Conservation (phyloP, 805 yeast species). For the Millerozyma acaciae region DNA sequence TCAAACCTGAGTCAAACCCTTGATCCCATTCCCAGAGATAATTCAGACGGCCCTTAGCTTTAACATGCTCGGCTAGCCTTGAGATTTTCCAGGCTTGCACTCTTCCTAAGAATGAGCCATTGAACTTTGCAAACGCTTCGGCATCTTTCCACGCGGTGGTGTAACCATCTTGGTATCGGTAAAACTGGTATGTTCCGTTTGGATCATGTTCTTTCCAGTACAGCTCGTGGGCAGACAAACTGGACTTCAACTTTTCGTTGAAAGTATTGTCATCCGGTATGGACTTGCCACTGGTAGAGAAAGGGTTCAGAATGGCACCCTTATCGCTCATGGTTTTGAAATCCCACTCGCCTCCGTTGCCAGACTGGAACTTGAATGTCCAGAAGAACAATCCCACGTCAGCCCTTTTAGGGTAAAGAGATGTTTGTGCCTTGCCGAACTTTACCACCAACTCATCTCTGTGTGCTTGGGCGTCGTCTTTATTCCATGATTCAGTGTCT, state of each 20-base stretch:
- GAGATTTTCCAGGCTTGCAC: slow-evolving; percentile 61
- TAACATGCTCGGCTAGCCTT: slow-evolving; percentile 59
- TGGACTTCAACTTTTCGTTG: slow-evolving; percentile 35
- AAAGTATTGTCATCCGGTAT: slow-evolving; percentile 41
- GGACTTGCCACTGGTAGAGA: slow-evolving; percentile 16
- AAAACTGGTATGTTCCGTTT: slow-evolving; percentile 68
- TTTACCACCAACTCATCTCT: slow-evolving; percentile 55
- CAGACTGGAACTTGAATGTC: slow-evolving; percentile 83
- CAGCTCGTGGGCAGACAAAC: slow-evolving; percentile 44
- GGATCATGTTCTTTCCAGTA: slow-evolving; percentile 68
- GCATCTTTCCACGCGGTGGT: slow-evolving; percentile 73
- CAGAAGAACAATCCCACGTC: slow-evolving; percentile 79
- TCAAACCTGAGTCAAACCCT: slow-evolving; percentile 67
- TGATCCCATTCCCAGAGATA: slow-evolving; percentile 87
- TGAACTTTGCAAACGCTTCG: slow-evolving; percentile 59
- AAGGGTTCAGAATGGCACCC: slow-evolving; percentile 42
- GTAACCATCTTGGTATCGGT: slow-evolving; percentile 79
- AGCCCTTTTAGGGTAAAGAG: slow-evolving; percentile 49
- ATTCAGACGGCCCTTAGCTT: slow-evolving; percentile 50
- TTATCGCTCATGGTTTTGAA: slow-evolving; percentile 68
- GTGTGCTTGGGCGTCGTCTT: slow-evolving; percentile 32
- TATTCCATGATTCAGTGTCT: slow-evolving; percentile 72
- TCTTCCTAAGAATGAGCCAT: slow-evolving; percentile 74
- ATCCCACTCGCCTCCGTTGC: slow-evolving; percentile 98
- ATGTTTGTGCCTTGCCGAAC: slow-evolving; percentile 58